Base-by-base conservation (phyloP, 371 early-diverging fungal species). In the Lichtheimia corymbifera region DNA sequence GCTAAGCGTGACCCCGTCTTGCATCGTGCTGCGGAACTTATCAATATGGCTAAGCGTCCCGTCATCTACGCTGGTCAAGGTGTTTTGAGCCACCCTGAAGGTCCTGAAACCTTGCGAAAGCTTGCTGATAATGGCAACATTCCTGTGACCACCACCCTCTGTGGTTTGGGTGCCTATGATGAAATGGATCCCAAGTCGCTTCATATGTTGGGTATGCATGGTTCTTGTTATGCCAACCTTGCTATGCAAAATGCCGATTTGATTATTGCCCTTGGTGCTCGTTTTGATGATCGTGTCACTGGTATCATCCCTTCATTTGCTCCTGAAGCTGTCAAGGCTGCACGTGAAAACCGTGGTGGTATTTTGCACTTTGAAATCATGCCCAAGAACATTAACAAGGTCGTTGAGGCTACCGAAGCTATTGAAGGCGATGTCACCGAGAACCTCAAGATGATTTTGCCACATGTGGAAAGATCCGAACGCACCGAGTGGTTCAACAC, bases 171-270 rank as follows among this genome's bases (percentile, higher is more conserved):
- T 55, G 90, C 91, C 5, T 96, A 90, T 70, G 96, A 96, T 68
- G 98, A 98, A 76, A 65, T 80, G 59, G 91, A 95, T 71, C 91
- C 92, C 18, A 90, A 88, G 61, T 88, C 91, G 27, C 82, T 98
- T 58, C 96, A 96, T 74, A 98, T 98, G 98, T 85, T 98, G 28
- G 98, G 98, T 64, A 98, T 98, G 98, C 98, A 98, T 77, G 98
- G 98, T 25, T 84, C 91, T 53, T 95, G 91, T 28, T 98, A 96
- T 74, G 98, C 98, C 62, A 98, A 98, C 72, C 73, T 98, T 66
- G 93, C 97, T 25, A 96, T 98, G 89, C 97, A 98, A 76, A 83
- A 88, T 62, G 96, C 98, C 40, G 98, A 98, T 79, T 76, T 93
- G 44, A 91, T 98, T 62, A 83, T 98, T 70, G 93, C 96, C 20